A percentile compares a stretch with the other conserved stretches of the same genome.
These are phyloP conservation scores for Jaapia argillacea DNA, from an alignment of 768 basidiomycete genomes.

Conservation along the genomic window DNA sequence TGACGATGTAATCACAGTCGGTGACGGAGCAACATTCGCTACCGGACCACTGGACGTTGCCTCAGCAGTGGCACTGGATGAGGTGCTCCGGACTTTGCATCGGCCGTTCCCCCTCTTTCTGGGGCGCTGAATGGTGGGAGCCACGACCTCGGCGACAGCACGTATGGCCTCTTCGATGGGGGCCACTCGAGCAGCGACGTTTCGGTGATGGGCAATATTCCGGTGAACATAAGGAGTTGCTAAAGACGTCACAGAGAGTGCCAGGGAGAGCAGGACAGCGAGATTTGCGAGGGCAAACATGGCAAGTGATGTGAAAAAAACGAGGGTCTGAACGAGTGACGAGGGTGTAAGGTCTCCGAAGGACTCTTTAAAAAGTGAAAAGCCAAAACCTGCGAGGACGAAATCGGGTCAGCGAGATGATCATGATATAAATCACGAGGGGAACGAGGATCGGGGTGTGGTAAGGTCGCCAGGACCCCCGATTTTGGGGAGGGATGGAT, in stretches of 20 bases:
- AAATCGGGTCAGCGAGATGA: no score
- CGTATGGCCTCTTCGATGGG: conserved; percentile 11
- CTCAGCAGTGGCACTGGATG: conserved; percentile 7
- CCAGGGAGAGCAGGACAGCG: conserved; percentile 32
- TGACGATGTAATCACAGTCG: background rate
- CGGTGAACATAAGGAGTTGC: conserved; percentile 30
- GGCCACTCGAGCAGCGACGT: conserved; percentile 33
- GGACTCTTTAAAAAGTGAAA: background rate
- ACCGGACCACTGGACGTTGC: conserved; percentile 1
- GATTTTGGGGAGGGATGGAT: no score
- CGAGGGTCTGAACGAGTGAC: conserved; percentile 4
- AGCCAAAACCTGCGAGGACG: background rate
- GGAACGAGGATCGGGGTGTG: no score
- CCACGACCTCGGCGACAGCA: conserved; percentile 6
- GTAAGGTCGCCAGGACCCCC: no score
- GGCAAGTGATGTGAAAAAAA: conserved; percentile 13
- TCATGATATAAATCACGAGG: no score
- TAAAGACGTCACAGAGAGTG: conserved; percentile 26
- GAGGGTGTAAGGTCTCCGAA: conserved; percentile 9
- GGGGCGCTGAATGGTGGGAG: conserved; percentile 1
- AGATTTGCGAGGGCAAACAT: conserved; percentile 31
- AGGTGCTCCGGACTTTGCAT: conserved; percentile 13
- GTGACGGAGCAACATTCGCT: background rate
- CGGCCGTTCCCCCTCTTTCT: conserved; percentile 8
- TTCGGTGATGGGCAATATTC: conserved; percentile 28